These are phyloP conservation scores for Vitis amurensis DNA, from an alignment of 164 flowering plant genomes.

Conservation along the genomic window DNA sequence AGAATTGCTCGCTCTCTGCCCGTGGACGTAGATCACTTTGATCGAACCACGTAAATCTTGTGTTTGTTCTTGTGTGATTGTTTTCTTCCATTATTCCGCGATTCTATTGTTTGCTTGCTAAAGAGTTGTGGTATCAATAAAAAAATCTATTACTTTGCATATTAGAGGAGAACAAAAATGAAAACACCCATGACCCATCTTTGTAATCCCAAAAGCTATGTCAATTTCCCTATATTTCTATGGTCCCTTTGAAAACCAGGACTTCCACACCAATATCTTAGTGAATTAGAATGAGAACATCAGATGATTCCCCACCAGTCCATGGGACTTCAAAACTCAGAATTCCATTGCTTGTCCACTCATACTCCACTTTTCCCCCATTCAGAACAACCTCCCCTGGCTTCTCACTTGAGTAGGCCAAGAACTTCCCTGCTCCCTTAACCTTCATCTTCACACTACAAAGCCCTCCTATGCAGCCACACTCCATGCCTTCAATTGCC, in stretches of 20 bases:
- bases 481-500: constrained; percentile 46
- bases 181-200: no score
- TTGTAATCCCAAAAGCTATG: no score
- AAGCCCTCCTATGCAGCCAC: constrained; percentile 13
- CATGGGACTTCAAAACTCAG: constrained; percentile 48
- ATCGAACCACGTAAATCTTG: no score
- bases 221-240: no score
- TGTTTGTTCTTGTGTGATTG: no score
- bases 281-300: background rate
- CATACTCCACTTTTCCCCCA: constrained; percentile 47
- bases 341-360: constrained; percentile 49
- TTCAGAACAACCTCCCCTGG: constrained; percentile 53
- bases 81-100: no score
- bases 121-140: no score
- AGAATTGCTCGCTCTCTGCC: no score
- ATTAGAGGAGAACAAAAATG: no score
- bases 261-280: background rate
- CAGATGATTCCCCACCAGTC: constrained; percentile 22
- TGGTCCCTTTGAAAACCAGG: background rate
- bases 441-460: constrained; percentile 41
- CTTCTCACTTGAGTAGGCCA: constrained; percentile 55
- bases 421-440: constrained; percentile 69
- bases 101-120: no score
- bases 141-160: no score
- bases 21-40: no score